Evolutionary conservation across 2,329 filamentous ascomycete genomes (phyloP).

Genomic region (Aspergillus unguis): DNA sequence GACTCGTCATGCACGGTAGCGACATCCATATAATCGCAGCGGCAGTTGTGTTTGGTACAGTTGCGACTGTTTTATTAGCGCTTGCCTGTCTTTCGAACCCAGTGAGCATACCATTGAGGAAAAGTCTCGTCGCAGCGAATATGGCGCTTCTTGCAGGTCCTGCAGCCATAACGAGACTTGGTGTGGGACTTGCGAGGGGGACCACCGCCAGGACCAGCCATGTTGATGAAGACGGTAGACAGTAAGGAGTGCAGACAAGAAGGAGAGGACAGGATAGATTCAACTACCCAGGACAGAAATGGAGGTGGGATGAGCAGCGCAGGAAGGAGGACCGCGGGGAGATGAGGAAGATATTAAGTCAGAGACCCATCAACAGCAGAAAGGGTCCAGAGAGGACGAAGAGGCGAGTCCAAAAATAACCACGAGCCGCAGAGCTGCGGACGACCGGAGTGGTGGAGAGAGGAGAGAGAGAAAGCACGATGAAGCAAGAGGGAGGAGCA

Average conservation of each 20-base stretch:
- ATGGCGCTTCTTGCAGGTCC: slow-evolving; percentile 95
- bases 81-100: slow-evolving; percentile 18
- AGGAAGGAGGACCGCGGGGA: slow-evolving; percentile 3
- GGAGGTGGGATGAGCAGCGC: background rate
- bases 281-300: slow-evolving; percentile 8
- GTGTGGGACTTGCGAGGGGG: slow-evolving; percentile 90
- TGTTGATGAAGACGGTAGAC: slow-evolving; percentile 36
- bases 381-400: slow-evolving; percentile 1
- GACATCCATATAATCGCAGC: slow-evolving; percentile 95
- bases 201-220: slow-evolving; percentile 93
- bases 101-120: slow-evolving; percentile 75
- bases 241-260: slow-evolving; percentile 5
- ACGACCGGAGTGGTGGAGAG: background rate
- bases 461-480: slow-evolving; percentile 11
- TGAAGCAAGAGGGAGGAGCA: slow-evolving; percentile 19
- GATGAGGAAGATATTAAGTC: slow-evolving; percentile 4
- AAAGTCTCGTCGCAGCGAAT: slow-evolving; percentile 98
- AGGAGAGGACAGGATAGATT: slow-evolving; percentile 13
- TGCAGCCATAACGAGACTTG: slow-evolving; percentile 97
- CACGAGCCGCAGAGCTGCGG: slow-evolving; percentile 6
- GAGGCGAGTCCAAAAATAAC: slow-evolving; percentile 16
- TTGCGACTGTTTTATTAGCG: slow-evolving; percentile 65
- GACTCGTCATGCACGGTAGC: slow-evolving; percentile 58
- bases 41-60: slow-evolving; percentile 97
- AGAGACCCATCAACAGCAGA: slow-evolving; percentile 1